phyloP scores from a whole-genome alignment of 2,329 filamentous ascomycete species.

The Bipolaris sorokiniana region DNA sequence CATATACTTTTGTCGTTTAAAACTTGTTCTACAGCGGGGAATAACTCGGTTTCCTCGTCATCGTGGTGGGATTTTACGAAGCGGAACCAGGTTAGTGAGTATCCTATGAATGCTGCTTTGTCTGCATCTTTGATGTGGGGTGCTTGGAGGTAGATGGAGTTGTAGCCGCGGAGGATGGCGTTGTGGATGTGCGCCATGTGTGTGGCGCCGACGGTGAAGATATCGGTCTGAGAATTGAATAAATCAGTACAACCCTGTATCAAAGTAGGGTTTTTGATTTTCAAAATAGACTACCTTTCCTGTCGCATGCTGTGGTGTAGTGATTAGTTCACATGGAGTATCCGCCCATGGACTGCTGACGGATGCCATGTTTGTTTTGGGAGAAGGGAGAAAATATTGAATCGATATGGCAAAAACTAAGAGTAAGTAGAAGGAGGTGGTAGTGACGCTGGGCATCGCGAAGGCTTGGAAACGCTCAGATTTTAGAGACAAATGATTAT shows the following conservation, averaged over 20 bases:
- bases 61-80: slow-evolving; percentile 48
- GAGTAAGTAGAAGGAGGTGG: slow-evolving; percentile 11
- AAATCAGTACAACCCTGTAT: not conserved
- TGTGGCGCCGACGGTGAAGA: slow-evolving; percentile 44
- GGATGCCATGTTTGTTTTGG: slow-evolving; percentile 2
- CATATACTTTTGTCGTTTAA: slow-evolving; percentile 38
- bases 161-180: slow-evolving; percentile 49
- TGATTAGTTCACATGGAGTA: slow-evolving; percentile 34
- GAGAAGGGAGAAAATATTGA: slow-evolving; percentile 10
- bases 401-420: slow-evolving; percentile 10
- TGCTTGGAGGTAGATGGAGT: slow-evolving; percentile 51
- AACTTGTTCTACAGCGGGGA: slow-evolving; percentile 43
- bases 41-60: slow-evolving; percentile 46
- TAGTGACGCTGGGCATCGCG: slow-evolving; percentile 17
- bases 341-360: slow-evolving; percentile 39
- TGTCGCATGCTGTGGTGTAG: slow-evolving; percentile 39
- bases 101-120: slow-evolving; percentile 46
- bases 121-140: slow-evolving; percentile 39
- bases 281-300: slow-evolving; percentile 28
- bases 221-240: slow-evolving; percentile 29
- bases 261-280: no score
- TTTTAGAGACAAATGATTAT: not conserved
- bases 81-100: slow-evolving; percentile 43
- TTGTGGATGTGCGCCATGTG: slow-evolving; percentile 52
- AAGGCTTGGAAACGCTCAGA: not conserved